Evolutionary conservation across 2,329 filamentous ascomycete genomes (phyloP), one percentile per base, ranked within the genome.

Genomic region (Lachnellula cervina): DNA sequence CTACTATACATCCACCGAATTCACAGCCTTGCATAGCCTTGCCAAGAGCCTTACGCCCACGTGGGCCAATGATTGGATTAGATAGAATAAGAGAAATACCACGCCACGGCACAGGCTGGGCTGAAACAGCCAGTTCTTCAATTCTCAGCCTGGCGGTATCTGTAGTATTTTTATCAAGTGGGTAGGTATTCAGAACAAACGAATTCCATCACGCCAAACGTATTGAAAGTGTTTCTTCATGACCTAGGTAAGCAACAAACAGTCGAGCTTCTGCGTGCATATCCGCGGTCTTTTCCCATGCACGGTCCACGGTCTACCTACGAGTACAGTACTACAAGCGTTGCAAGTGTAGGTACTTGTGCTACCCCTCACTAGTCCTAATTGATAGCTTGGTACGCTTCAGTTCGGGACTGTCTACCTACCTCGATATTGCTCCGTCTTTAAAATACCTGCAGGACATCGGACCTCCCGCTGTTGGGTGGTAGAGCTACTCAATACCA

Each of bases 311-410:
- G 21, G 21, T 23, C 21, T 23, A 3, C 21, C 21, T 23, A n/a
- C n/a, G n/a, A 23, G 21, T 23, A 4, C 5, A 4, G 21, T 23
- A 23, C 21, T 21, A n/a, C n/a, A n/a, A n/a, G n/a, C n/a, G n/a
- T n/a, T n/a, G n/a, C n/a, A n/a, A n/a, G n/a, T n/a, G n/a, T n/a
- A n/a, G 11, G 11, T 19, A 5, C 11, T 44, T 19, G 16, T 44
- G 7, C 42, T 48, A 43, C 51, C 51, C 55, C 55, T 57, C 55
- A 51, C 55, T 57, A 54, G 47, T 43, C 51, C 55, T 37, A 28
- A 32, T 51, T 37, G 28, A 23, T 37, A 44, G 25, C 16, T 38
- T n/a, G 13, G 14, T 14, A 14, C 14, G 14, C 34, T 38, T 16
- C 13, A 38, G 14, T 38, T 8, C 14, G 37, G 37, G 37, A n/a